Evolutionary conservation across 306 rosid genomes (phyloP).

Genomic region (Inga leiocalycina): DNA sequence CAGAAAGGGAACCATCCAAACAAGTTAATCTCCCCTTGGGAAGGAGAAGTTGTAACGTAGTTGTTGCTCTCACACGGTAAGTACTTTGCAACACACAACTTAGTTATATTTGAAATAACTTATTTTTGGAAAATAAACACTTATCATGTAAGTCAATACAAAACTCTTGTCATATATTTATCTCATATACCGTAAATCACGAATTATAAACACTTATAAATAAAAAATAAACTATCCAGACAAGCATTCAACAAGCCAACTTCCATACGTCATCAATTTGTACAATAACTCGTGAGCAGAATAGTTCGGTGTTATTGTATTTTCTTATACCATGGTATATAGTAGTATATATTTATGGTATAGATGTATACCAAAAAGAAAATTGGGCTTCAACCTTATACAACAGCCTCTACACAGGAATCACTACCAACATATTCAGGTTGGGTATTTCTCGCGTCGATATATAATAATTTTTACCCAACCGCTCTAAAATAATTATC

Average conservation of each 20-base stretch:
- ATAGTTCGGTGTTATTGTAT: slow-evolving; percentile 28
- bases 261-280: slow-evolving; percentile 15
- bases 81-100: background rate
- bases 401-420: slow-evolving; percentile 43
- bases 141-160: too few relatives aligned
- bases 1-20: background rate
- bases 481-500: slow-evolving; percentile 28
- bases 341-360: background rate
- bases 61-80: background rate
- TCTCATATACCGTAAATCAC: too few relatives aligned
- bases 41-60: background rate
- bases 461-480: slow-evolving; percentile 26
- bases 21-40: background rate
- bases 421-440: slow-evolving; percentile 21
- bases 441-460: slow-evolving; percentile 26
- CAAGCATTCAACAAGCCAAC: background rate
- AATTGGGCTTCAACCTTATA: slow-evolving; percentile 34
- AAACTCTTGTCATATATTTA: too few relatives aligned
- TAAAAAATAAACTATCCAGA: too few relatives aligned
- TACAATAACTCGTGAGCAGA: slow-evolving; percentile 2
- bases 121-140: too few relatives aligned
- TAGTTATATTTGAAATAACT: too few relatives aligned
- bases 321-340: slow-evolving; percentile 23
- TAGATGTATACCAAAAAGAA: slow-evolving; percentile 25
- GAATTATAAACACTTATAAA: too few relatives aligned